Conservation (phyloP, 1,284 basidiomycete species). For the Neonothopanus nambi region DNA sequence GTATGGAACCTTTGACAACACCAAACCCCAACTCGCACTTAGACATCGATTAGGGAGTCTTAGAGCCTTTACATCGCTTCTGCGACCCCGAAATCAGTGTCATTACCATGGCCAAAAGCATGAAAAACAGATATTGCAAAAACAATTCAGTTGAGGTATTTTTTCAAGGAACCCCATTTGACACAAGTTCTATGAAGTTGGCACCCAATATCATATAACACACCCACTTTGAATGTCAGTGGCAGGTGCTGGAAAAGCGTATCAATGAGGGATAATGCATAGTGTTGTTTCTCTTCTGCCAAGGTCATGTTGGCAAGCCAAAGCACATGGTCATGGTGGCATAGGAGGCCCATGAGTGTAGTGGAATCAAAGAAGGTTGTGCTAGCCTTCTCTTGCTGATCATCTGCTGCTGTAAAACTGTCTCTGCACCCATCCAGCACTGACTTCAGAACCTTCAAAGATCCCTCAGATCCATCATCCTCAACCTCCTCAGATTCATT, state of each 20-base stretch:
- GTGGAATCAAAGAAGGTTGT: conserved; percentile 20
- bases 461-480: conserved; percentile 1
- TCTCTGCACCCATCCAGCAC: conserved; percentile 31
- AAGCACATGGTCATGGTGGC: conserved; percentile 31
- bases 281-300: conserved; percentile 32
- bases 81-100: too few relatives aligned
- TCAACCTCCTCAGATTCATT: neutral
- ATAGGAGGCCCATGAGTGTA: conserved; percentile 27
- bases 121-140: conserved; percentile 33
- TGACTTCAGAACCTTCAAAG: conserved; percentile 24
- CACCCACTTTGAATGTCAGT: conserved; percentile 20
- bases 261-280: conserved; percentile 25
- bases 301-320: conserved; percentile 33
- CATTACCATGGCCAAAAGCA: conserved; percentile 34
- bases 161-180: conserved; percentile 26
- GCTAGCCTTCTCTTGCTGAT: conserved; percentile 21
- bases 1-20: too few relatives aligned
- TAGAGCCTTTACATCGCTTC: too few relatives aligned
- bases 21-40: too few relatives aligned
- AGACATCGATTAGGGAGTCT: too few relatives aligned
- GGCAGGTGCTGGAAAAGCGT: conserved; percentile 28
- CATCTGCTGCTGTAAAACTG: conserved; percentile 35
- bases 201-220: conserved; percentile 33
- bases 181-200: conserved; percentile 22
- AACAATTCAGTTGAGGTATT: conserved; percentile 20